Evolutionary conservation across 2,329 filamentous ascomycete species (phyloP).

Genomic region (Chlorencoelia australis): DNA sequence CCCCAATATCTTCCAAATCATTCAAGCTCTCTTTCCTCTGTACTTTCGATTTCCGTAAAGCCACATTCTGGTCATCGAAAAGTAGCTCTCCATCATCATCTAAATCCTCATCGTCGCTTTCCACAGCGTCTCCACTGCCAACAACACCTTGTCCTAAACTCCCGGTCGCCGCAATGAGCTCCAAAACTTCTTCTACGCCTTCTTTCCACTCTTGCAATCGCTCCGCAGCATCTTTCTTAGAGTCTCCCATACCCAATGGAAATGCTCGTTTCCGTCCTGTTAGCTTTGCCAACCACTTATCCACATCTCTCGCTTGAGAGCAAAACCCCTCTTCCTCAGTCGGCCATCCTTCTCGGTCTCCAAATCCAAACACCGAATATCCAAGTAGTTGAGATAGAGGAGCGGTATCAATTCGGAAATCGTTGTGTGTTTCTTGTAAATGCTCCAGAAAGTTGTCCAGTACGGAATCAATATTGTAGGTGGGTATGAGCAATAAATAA

Average conservation of each 20-base stretch:
- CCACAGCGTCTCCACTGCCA: constrained; percentile 74
- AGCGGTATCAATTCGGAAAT: constrained; percentile 90
- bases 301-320: constrained; percentile 79
- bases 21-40: constrained; percentile 47
- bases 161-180: constrained; percentile 50
- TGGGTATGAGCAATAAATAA: constrained; percentile 78
- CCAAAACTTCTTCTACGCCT: constrained; percentile 64
- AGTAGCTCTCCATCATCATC: constrained; percentile 45
- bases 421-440: constrained; percentile 84
- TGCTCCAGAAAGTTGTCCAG: constrained; percentile 81
- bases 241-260: constrained; percentile 79
- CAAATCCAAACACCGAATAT: constrained; percentile 90
- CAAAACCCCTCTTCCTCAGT: constrained; percentile 86
- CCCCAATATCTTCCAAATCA: constrained; percentile 78
- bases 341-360: constrained; percentile 86
- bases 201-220: constrained; percentile 67
- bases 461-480: constrained; percentile 91
- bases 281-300: constrained; percentile 96
- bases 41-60: constrained; percentile 28
- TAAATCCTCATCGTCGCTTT: constrained; percentile 71
- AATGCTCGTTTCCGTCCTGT: constrained; percentile 79
- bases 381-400: constrained; percentile 68
- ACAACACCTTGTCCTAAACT: constrained; percentile 54
- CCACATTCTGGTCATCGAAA: constrained; percentile 38
- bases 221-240: constrained; percentile 59